Evolutionary conservation across 2,329 filamentous ascomycete genomes (phyloP), one percentile per base, ranked within the genome.

Genomic region (Pseudocercospora musae): DNA sequence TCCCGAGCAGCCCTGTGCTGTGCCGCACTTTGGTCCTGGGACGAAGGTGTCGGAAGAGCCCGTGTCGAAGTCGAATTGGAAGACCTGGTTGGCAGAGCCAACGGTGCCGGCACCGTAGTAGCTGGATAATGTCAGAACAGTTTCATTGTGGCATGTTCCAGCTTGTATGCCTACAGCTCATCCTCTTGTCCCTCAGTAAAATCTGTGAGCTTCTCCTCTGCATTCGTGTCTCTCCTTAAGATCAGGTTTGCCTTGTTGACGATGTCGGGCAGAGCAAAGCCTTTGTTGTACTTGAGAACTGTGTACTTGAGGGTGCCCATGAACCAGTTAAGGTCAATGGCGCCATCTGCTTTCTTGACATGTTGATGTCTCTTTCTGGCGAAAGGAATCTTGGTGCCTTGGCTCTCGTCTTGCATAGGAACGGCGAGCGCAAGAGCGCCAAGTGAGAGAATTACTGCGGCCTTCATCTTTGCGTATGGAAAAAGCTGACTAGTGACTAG

Each of bases 61-160:
- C 29, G 69, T 70, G 54, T 92, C 69, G 62, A 71, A 69, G 60
- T 71, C 67, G 55, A 68, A 69, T 40, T 64, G 64, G 55, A 70
- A 67, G 29, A 27, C 49, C 60, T 67, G 64, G 27, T 62, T 59
- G 9, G 63, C 60, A 15, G 62, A 48, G 31, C 62, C 60, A 9
- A 68, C 59, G 6, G 56, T 31, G 7, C 65, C 65, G 13, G 53
- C 49, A 20, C 65, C 65, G 42, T 68, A 65, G 57, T 67, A 65
- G 31, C 59, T 55, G 20, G 8, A 37, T 15, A 13, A 21, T 48
- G 56, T 58, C 21, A 48, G 44, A 15, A 21, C n/a, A 11, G 18
- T 33, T 13, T 53, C 15, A 18, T 40, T 40, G 15, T 40, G n/a
- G 29, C 11, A 27, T 21, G 3, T 20, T 21, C 49, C 37, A 48